A percentile compares a stretch with the other conserved stretches of the same genome.
phyloP scores from a whole-genome alignment of 306 rosid genomes.

The Cyclanthera cordifolia region DNA sequence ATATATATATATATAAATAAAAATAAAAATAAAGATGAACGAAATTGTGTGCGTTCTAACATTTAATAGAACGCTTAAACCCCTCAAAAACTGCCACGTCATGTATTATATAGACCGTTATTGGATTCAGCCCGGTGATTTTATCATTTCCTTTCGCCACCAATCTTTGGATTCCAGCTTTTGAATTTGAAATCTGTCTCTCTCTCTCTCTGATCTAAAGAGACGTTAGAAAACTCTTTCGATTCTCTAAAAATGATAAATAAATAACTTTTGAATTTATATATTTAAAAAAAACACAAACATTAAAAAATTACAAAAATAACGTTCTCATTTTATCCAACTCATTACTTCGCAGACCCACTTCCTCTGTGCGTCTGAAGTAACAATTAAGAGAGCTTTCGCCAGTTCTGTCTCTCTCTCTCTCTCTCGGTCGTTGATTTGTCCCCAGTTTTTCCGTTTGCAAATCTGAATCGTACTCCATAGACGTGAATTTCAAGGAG shows the following conservation, averaged over 20 bases:
- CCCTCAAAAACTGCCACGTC: background rate
- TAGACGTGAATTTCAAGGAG: background rate
- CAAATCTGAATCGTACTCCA: background rate
- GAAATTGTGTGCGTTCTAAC: background rate
- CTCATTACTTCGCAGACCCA: constrained; percentile 9
- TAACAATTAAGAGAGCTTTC: constrained; percentile 9
- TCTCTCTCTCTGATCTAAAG: constrained; percentile 31
- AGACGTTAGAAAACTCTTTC: constrained; percentile 59
- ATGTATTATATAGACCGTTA: background rate
- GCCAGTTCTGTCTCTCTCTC: background rate
- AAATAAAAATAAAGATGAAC: too few relatives aligned
- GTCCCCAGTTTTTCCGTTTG: background rate
- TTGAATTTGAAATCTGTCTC: constrained; percentile 57
- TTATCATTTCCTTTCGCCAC: background rate
- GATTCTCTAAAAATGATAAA: constrained; percentile 5
- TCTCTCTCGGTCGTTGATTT: background rate
- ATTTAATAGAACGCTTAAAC: too few relatives aligned
- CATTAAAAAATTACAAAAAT: background rate
- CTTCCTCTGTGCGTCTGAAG: constrained; percentile 2
- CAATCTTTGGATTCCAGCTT: constrained; percentile 16
- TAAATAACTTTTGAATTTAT: background rate
- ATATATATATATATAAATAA: too few relatives aligned
- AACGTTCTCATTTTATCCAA: constrained; percentile 12
- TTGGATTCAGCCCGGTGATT: background rate
- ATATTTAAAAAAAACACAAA: too few relatives aligned